These are phyloP conservation scores for Achaetomiella virescens DNA, from an alignment of 495 filamentous ascomycete species.

Conservation along the genomic window DNA sequence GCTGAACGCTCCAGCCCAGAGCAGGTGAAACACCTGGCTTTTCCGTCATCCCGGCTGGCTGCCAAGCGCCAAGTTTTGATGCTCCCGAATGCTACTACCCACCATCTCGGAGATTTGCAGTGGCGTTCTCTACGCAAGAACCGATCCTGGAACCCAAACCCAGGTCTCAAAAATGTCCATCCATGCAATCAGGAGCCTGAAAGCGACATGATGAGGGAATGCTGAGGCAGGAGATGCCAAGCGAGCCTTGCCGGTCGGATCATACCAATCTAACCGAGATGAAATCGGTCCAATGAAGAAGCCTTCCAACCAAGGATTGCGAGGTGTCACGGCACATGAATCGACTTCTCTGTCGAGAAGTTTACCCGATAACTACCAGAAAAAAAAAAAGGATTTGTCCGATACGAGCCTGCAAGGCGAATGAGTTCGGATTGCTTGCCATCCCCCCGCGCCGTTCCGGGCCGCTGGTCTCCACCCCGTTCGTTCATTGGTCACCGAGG, in stretches of 20 bases:
- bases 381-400: too few relatives aligned
- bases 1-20: background rate
- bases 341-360: too few relatives aligned
- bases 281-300: background rate
- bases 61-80: constrained; percentile 5
- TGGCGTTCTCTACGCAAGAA: too few relatives aligned
- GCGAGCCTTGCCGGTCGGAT: background rate
- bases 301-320: background rate
- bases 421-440: too few relatives aligned
- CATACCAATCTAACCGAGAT: background rate
- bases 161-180: background rate
- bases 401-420: too few relatives aligned
- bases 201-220: background rate
- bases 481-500: too few relatives aligned
- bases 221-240: constrained; percentile 5
- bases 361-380: too few relatives aligned
- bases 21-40: constrained; percentile 5
- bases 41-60: background rate
- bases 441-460: too few relatives aligned
- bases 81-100: constrained; percentile 8
- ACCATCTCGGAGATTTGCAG: background rate
- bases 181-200: too few relatives aligned
- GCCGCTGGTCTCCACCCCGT: too few relatives aligned
- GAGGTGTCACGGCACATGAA: too few relatives aligned
- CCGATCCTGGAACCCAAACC: too few relatives aligned